Percentiles rank a stretch among this genome's conserved stretches.
Conservation (phyloP, 495 filamentous ascomycete genomes). For the Patellaria atrata region DNA sequence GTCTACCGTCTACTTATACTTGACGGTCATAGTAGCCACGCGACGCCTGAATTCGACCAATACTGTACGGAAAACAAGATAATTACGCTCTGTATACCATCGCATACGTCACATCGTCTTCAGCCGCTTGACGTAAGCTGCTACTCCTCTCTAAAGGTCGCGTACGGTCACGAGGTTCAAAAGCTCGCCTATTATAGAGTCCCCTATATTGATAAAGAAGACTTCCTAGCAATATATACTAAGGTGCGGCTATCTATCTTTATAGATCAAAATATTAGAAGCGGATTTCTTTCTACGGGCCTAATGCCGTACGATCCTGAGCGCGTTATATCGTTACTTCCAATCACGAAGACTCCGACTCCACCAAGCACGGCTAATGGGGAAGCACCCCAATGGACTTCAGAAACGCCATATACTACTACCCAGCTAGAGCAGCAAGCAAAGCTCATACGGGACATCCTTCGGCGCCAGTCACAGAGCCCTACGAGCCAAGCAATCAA, state of each 20-base stretch:
- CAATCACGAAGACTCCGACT: no score
- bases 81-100: constrained; percentile 12
- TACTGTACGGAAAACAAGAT: constrained; percentile 7
- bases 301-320: constrained; percentile 3
- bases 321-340: constrained; percentile 1
- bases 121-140: constrained; percentile 5
- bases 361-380: no score
- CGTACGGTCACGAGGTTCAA: constrained; percentile 2
- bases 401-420: no score
- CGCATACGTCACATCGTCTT: constrained; percentile 1
- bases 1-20: constrained; percentile 1
- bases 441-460: no score
- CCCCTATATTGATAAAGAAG: constrained; percentile 3
- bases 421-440: no score
- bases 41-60: constrained; percentile 1
- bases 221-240: constrained; percentile 2
- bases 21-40: constrained; percentile 1
- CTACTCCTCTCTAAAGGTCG: constrained; percentile 2
- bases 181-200: constrained; percentile 1
- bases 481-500: no score
- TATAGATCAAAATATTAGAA: constrained; percentile 1
- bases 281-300: constrained; percentile 4
- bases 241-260: constrained; percentile 1
- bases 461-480: no score
- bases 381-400: no score